phyloP scores from a whole-genome alignment of 192 early-diverging fungal genomes.

The Neocallimastix lanati region DNA sequence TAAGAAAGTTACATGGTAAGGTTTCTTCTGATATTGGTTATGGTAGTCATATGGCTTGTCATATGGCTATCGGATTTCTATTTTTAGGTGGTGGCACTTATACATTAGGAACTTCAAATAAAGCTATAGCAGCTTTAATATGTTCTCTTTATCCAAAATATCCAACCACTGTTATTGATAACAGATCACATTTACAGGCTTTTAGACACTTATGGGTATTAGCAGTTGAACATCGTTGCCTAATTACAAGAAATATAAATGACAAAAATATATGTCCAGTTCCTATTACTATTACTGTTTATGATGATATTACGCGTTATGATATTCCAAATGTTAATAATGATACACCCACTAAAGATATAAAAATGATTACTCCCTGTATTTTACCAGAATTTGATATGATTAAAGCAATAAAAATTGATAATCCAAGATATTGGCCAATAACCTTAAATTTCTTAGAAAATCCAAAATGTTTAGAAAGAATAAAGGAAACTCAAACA shows the following conservation, averaged over 20 bases:
- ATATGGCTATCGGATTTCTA: conserved; percentile 60
- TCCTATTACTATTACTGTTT: conserved; percentile 26
- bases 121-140: conserved; percentile 44
- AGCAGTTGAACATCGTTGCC: conserved; percentile 45
- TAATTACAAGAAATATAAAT: conserved; percentile 47
- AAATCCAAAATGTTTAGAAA: conserved; percentile 10
- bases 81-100: conserved; percentile 51
- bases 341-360: conserved; percentile 2
- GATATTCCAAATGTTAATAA: not conserved
- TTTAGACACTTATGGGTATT: conserved; percentile 66
- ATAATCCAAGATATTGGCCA: conserved; percentile 35
- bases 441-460: conserved; percentile 15
- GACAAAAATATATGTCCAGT: conserved; percentile 26
- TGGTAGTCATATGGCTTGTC: conserved; percentile 48
- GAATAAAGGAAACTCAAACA: conserved; percentile 9
- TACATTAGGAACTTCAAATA: conserved; percentile 43
- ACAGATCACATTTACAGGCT: conserved; percentile 49
- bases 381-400: conserved; percentile 30
- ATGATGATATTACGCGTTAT: conserved; percentile 3
- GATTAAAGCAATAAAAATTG: conserved; percentile 28
- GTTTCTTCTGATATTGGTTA: conserved; percentile 30
- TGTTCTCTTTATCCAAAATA: conserved; percentile 50
- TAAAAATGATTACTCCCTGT: conserved; percentile 26
- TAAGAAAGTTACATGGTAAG: conserved; percentile 31
- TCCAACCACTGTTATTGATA: conserved; percentile 21